Evolutionary conservation across 306 rosid species (phyloP), one percentile per base, ranked within the genome.

Genomic region (Elaeagnus macrophylla): DNA sequence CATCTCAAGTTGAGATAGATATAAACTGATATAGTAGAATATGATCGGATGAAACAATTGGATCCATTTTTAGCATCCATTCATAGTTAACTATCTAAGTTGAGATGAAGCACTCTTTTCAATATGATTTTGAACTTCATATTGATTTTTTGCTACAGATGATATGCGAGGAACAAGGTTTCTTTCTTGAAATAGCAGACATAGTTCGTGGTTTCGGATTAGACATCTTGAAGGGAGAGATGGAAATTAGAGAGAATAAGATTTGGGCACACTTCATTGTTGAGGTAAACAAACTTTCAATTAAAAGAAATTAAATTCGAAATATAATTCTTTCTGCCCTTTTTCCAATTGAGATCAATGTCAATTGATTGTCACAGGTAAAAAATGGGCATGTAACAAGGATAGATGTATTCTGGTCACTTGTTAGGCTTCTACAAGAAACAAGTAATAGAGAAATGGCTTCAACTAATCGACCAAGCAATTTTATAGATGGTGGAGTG

Each of bases 171-270:
- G 91, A 79, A 56, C 80, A 73, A 35, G 86, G 81, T 46, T 72
- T 78, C 73, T 81, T 81, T 75, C 87, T 85, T 20, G 97, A 89
- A 74, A 77, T 89, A 73, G 77, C 83, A 7, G 95, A 83, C 51
- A 67, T 67, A 13, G 73, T 85, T 13, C 72, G 82, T 15, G 77
- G 81, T 8, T 75, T 79, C 3, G 94, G 94, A 38, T 54, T 90
- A 69, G 86, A 73, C 54, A 81, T 83, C 32, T 75, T 90, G 79
- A 90, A 86, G 73, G 91, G 86, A 48, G 72, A 57, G 65, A 86
- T 86, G 86, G 86, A 90, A 57, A 38, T 55, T 19, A 75, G 77
- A 65, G 83, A 72, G 49, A 68, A 65, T 17, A 90, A 90, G 61
- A 72, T 86, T 56, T 90, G 97, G 95, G 84, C 83, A 14, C 79